Evolutionary conservation across 176 grass and related monocot genomes (phyloP), one percentile per base, ranked within the genome.

Genomic region (Guadua angustifolia): DNA sequence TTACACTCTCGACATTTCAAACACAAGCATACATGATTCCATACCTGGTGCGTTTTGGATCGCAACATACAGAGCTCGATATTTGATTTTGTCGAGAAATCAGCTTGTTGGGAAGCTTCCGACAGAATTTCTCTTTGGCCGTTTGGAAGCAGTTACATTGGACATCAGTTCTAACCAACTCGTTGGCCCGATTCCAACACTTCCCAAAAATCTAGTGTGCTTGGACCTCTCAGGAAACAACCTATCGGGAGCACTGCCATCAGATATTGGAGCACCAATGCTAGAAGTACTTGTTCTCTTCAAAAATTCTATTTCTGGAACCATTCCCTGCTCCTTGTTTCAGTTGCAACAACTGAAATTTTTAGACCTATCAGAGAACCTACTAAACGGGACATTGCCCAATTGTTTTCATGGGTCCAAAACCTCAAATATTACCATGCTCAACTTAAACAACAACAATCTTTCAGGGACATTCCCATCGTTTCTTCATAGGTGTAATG

Each of bases 141-240:
- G 0, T 6, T 2, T 36, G 29, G 26, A 53, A 74, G 29, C 4
- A 13, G 9, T 25, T 19, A 3, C 45, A 22, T 3, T 74, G 9
- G 72, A 75, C 22, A 13, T 75, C 18, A 38, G 32, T 39, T 75
- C 10, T 7, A 75, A 56, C 50, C 50, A 74, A 2, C 71, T 74
- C n/a, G 68, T 71, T 71, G 42, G 68, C 42, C 68, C 42, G 1
- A 46, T 71, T 46, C 68, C 68, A 24, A 71, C 68, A 71, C 42
- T 71, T 1, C 42, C 68, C 22, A 71, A 32, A 17, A 63, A 26
- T 17, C 59, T 63, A 6, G 25, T 9, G 3, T 64, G 64, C 42
- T 44, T 78, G 22, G 58, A 78, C 58, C 58, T 78, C 5, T 78
- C 75, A 1, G 4, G 58, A 18, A 78, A 78, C 40, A 78, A 78